phyloP scores from a whole-genome alignment of 129 eudicot genomes.

The Tagetes erecta region DNA sequence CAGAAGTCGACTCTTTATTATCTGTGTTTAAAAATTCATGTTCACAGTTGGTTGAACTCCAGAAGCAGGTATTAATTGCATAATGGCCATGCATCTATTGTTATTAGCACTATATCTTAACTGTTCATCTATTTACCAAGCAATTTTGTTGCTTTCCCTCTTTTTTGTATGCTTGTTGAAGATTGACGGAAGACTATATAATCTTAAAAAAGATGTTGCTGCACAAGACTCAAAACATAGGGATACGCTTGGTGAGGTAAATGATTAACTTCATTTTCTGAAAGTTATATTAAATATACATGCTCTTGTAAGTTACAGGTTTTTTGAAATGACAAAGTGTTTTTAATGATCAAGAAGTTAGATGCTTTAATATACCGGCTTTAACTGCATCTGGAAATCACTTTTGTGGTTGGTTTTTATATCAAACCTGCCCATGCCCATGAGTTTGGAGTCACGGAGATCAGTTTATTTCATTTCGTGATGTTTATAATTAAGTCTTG shows the following conservation, averaged over 20 bases:
- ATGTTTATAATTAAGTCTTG: constrained; percentile 14
- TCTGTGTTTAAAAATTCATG: constrained; percentile 88
- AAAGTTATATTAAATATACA: neutral
- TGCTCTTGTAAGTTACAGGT: neutral
- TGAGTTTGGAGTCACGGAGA: constrained; percentile 12
- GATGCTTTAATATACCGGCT: neutral
- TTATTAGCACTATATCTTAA: constrained; percentile 11
- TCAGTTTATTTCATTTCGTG: constrained; percentile 17
- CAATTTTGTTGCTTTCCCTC: constrained; percentile 5
- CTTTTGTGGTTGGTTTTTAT: neutral
- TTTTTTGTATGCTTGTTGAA: constrained; percentile 31
- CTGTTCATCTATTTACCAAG: constrained; percentile 18
- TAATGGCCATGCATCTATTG: neutral
- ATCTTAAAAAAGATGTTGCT: constrained; percentile 81
- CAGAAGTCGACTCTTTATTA: constrained; percentile 87
- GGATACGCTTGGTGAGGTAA: constrained; percentile 91
- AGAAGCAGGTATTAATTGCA: constrained; percentile 55
- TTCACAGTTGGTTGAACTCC: constrained; percentile 73
- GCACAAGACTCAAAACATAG: constrained; percentile 90
- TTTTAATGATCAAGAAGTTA: neutral
- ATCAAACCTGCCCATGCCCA: neutral
- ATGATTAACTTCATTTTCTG: constrained; percentile 14
- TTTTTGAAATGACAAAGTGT: neutral
- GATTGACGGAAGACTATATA: constrained; percentile 76
- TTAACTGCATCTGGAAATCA: neutral